A percentile compares a stretch with the other conserved stretches of the same genome.
These are phyloP conservation scores for Didymella sp. DNA, from an alignment of 2,329 filamentous ascomycete species.

Conservation along the genomic window DNA sequence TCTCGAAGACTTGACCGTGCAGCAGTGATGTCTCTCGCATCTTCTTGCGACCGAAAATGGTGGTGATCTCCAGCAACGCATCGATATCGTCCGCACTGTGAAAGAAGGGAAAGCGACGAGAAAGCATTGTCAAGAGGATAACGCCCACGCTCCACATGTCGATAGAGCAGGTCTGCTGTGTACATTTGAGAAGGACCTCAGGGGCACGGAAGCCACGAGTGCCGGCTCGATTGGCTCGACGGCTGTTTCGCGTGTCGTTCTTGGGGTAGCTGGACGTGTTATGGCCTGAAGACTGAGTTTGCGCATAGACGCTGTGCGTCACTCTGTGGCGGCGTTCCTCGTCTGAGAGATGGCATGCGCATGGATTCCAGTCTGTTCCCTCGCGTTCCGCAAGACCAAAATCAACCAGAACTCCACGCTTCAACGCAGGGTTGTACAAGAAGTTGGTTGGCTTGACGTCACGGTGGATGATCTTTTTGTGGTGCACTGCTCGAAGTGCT, in stretches of 20 bases:
- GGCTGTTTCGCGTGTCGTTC: constrained; percentile 83
- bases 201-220: constrained; percentile 95
- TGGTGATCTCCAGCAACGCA: constrained; percentile 95
- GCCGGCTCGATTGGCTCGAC: constrained; percentile 91
- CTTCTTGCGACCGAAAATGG: constrained; percentile 83
- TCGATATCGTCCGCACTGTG: constrained; percentile 98
- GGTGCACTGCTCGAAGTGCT: constrained; percentile 82
- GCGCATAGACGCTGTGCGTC: constrained; percentile 65
- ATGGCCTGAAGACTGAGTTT: constrained; percentile 54
- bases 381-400: constrained; percentile 89
- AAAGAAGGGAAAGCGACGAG: constrained; percentile 95
- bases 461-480: constrained; percentile 83
- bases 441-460: constrained; percentile 99
- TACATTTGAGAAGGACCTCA: constrained; percentile 97
- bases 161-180: constrained; percentile 87
- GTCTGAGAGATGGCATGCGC: constrained; percentile 75
- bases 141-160: constrained; percentile 98
- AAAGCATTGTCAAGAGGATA: constrained; percentile 94
- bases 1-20: constrained; percentile 92
- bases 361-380: constrained; percentile 77
- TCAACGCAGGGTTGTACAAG: constrained; percentile 81
- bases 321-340: constrained; percentile 66
- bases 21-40: constrained; percentile 85
- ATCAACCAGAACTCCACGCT: constrained; percentile 92
- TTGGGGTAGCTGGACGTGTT: constrained; percentile 77